Evolutionary conservation across 441 rosid species (phyloP), one percentile per base, ranked within the genome.

Genomic region (Gossypium aridum): DNA sequence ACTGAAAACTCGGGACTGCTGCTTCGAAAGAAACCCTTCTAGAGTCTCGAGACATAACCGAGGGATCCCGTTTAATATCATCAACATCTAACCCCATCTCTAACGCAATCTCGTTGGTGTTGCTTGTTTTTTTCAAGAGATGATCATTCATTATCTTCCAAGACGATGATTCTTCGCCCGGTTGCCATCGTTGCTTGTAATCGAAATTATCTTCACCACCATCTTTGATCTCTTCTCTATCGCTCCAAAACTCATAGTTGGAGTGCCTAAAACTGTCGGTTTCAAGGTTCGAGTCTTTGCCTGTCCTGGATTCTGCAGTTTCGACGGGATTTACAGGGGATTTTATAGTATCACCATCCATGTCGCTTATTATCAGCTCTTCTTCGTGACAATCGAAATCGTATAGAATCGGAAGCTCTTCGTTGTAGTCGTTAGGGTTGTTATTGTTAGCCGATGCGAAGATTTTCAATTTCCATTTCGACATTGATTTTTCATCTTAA

Each of bases 1-100:
- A 8, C 20, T 25, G 82, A 66, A 51, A 49, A 8, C 72, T 73
- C 1, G 87, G 71, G 14, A 76, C 19, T n/a, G 82, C 76, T 25
- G 87, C 80, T 22, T 86, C 84, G 47, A 89, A 86, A 3, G 92
- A 90, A 43, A 88, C 90, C 39, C 89, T 19, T 16, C 53, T 43
- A 4, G 82, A 68, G 4, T 76, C 26, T 70, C 74, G 1, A 76
- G 28, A 68, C 0, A 8, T 2, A 9, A 9, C 10, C 25, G 73
- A 80, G 60, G 13, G 72, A 47, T 63, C 61, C 0, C 19, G 81
- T 75, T 14, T 81, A 12, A 86, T 59, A 59, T 82, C 89, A 3
- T 85, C 87, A 75, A 80, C 77, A 1, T 91, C 91, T 68, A 86
- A 56, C 71, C 90, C 95, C 70, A 92, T 84, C 64, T 92, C 94